These are phyloP conservation scores for Silene uniflora DNA, from an alignment of 148 eudicot species.

Conservation along the genomic window DNA sequence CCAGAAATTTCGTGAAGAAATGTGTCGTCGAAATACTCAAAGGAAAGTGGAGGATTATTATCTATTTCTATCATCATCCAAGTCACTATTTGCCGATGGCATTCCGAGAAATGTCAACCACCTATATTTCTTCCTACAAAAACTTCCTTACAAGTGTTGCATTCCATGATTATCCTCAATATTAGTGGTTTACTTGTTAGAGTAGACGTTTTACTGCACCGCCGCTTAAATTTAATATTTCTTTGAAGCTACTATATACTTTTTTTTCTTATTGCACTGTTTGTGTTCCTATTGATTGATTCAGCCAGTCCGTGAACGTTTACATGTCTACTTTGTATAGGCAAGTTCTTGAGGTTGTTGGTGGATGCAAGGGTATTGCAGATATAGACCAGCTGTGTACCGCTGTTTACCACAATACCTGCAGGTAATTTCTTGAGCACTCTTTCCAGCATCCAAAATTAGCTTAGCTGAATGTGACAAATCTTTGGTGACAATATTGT, in stretches of 20 bases:
- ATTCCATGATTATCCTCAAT: not conserved
- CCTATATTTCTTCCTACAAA: too few species aligned
- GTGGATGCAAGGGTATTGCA: constrained; percentile 74
- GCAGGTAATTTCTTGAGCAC: constrained; percentile 55
- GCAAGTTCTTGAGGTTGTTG: constrained; percentile 99
- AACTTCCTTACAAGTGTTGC: not conserved
- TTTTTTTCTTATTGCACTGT: constrained; percentile 1
- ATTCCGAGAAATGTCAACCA: too few species aligned
- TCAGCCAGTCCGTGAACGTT: not conserved
- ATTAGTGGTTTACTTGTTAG: not conserved
- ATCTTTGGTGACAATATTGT: not conserved
- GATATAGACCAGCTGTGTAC: constrained; percentile 66
- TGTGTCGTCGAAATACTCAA: too few species aligned
- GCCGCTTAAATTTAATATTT: not conserved
- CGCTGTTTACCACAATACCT: constrained; percentile 82
- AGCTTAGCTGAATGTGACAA: not conserved
- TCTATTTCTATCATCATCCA: too few species aligned
- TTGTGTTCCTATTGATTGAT: not conserved
- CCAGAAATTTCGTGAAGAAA: too few species aligned
- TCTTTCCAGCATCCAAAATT: not conserved
- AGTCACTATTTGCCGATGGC: too few species aligned
- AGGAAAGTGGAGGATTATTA: too few species aligned
- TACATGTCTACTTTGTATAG: constrained; percentile 31
- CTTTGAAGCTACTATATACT: not conserved
- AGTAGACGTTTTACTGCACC: not conserved